Evolutionary conservation across 2,329 filamentous ascomycete genomes (phyloP), one percentile per base, ranked within the genome.

Genomic region (Seiridium unicorne): DNA sequence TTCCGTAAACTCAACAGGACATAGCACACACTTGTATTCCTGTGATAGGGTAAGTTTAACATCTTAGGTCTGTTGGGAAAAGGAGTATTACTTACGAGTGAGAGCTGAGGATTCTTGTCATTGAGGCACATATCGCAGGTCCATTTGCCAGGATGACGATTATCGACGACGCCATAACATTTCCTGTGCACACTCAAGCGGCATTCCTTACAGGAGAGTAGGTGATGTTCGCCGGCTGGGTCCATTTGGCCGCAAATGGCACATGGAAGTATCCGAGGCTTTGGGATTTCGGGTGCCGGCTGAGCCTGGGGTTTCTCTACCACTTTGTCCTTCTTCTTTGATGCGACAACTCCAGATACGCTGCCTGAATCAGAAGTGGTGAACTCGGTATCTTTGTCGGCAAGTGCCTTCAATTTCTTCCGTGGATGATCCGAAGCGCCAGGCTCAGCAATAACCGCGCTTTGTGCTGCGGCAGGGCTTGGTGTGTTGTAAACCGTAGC

Each of bases 101-200:
- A 97, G 49, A 96, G 89, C 65, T 92, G 88, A 4, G 94, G 93
- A 69, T 89, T 94, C 73, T 93, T 92, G 72, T 99, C 95, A 70
- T 99, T 99, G 44, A 88, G 82, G 75, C 95, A 99, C 85, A 93
- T 96, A 75, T 98, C 95, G 74, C 95, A 99, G 46, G 89, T 86
- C 95, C 95, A 99, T 75, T 96, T 96, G 49, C 83, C 84, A 38
- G 86, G 83, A 58, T 82, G 83, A 47, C 91, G 86, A 60, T 89
- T 87, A 51, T 89, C 86, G 44, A 84, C 65, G 38, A 98, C 83
- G n/a, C 95, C 95, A 71, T 98, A 99, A 76, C 95, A 99, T 63
- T 87, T 87, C 58, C 91, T 89, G 74, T 99, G 95, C 32, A 98
- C 94, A 3, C 93, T 93, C 74, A 99, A 78, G 57, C 92, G 89